Conservation (phyloP, 495 filamentous ascomycete genomes). For the Neurospora terricola region DNA sequence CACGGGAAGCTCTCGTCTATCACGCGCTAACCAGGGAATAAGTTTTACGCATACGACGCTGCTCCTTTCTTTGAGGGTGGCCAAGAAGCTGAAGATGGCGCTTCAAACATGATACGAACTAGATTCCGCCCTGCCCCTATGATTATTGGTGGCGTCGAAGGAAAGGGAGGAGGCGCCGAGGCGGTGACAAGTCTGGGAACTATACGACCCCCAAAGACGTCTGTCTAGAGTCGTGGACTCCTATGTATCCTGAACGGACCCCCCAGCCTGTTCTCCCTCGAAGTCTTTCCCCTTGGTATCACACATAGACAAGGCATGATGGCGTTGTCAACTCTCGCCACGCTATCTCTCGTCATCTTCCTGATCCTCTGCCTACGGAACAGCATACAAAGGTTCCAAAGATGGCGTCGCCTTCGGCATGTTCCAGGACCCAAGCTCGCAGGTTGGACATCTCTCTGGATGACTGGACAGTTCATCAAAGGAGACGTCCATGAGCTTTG, state of each 20-base stretch:
- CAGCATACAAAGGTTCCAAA: neutral
- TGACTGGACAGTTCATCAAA: slow-evolving; percentile 3
- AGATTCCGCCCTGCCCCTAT: neutral
- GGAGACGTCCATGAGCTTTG: slow-evolving; percentile 1
- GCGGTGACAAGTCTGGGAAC: neutral
- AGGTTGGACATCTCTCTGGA: slow-evolving; percentile 15
- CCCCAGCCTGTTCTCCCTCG: neutral
- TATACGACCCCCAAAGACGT: too few species aligned
- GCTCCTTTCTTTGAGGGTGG: neutral
- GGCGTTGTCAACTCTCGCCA: neutral
- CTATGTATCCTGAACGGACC: neutral
- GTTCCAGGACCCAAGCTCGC: slow-evolving; percentile 13
- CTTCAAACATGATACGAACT: neutral
- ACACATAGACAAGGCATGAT: neutral
- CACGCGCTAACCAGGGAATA: neutral
- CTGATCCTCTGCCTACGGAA: neutral
- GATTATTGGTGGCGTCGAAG: neutral
- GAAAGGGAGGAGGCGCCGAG: neutral
- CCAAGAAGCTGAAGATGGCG: neutral
- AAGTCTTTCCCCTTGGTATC: neutral
- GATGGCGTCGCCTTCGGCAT: slow-evolving; percentile 23
- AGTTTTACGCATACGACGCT: neutral
- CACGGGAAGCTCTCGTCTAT: neutral
- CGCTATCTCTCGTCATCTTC: neutral
- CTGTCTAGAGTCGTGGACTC: neutral